Base-by-base conservation (phyloP, 1,284 basidiomycete species). In the Rhodotorula sp. region DNA sequence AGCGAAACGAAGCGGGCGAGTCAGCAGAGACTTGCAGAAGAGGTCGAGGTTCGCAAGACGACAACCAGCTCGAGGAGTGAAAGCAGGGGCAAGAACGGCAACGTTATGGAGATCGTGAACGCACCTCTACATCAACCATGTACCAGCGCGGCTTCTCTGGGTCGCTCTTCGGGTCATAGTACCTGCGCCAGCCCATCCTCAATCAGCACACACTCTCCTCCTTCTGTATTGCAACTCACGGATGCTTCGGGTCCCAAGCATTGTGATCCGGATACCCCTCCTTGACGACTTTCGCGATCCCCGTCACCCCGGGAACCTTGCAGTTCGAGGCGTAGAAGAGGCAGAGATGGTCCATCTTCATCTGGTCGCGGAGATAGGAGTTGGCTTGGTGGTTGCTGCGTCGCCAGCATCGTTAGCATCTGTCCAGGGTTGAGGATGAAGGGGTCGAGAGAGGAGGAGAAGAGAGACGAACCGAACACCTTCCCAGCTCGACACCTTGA, bases 181-280 rank as follows among this genome's bases (percentile, higher is more conserved):
- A 99, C n/a, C 65, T 73, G 56, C 44, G 8, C 9, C 1, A 15
- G 9, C 24, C 68, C 36, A n/a, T 30, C 44, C n/a, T 46, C n/a
- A 29, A 30, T 54, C 52, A 54, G 17, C 30, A 29, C 19, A 30
- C 17, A 22, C 52, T 22, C 29, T 29, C 29, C 17, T 19, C 15
- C 53, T 11, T 1, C 11, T 19, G 5, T 19, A 30, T 2, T 29
- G 27, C 1, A 29, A 47, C 62, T 39, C 9, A 60, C 67, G 67
- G 67, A 44, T 84, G 87, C 74, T 78, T 92, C 89, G 85, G 78
- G 77, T 94, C 91, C 90, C 90, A 94, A 47, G 92, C 91, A 20
- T 92, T 92, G 77, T 90, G 86, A 79, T 95, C 93, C 32, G 92
- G 91, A 80, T 94, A 94, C 4, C 91, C 91, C 79, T 91, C 89